These are phyloP conservation scores for Poa annua DNA, from an alignment of 176 grass and related monocot species.

Conservation along the genomic window DNA sequence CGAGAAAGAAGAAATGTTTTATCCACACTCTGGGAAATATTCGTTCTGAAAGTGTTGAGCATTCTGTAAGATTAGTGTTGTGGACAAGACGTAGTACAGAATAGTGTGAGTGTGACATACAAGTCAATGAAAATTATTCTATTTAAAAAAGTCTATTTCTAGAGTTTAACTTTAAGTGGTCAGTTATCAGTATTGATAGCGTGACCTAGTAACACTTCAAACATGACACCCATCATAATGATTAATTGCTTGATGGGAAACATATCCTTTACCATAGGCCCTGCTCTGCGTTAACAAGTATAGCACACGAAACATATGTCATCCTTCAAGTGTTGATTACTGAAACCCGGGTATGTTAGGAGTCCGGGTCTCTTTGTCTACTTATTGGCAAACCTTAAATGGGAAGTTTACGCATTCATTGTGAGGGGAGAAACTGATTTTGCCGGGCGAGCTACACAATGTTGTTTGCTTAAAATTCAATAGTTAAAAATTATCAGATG, in stretches of 20 bases:
- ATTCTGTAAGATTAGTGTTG: neutral
- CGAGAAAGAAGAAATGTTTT: conserved; percentile 57
- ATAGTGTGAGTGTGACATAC: neutral
- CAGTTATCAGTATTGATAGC: neutral
- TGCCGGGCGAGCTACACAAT: neutral
- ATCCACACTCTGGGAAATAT: conserved; percentile 46
- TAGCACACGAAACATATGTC: neutral
- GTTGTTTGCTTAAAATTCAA: neutral
- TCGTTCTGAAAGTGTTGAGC: conserved; percentile 44
- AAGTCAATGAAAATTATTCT: neutral
- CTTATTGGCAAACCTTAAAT: neutral
- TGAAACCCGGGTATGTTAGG: neutral
- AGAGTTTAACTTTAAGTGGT: neutral
- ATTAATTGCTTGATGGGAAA: neutral
- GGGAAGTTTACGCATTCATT: neutral
- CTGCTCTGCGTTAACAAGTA: neutral
- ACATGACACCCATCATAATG: neutral
- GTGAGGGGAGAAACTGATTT: neutral
- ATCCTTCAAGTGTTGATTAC: neutral
- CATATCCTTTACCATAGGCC: neutral
- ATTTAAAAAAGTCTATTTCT: neutral
- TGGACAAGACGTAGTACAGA: neutral
- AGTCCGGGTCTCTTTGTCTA: neutral
- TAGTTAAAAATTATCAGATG: neutral
- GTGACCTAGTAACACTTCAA: neutral